Evolutionary conservation across 2,329 filamentous ascomycete genomes (phyloP), one percentile per base, ranked within the genome.

Genomic region (Pseudogymnoascus verrucosus): DNA sequence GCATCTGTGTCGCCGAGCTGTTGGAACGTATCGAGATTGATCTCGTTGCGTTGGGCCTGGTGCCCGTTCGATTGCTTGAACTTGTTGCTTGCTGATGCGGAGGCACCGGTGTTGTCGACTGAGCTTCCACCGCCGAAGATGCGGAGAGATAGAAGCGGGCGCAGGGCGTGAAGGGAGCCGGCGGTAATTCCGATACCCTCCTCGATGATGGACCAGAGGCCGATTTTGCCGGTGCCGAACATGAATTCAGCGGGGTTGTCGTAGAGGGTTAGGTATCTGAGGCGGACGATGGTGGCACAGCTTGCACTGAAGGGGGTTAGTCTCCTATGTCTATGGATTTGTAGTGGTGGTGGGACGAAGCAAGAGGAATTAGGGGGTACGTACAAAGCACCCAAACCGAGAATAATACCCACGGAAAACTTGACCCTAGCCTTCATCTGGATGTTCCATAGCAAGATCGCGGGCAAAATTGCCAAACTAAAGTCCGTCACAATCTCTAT

Each of bases 151-250:
- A 80, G 73, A 6, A 81, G 69, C 1, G 79, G 79, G 0, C 79
- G 78, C 1, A 81, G 74, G 3, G 78, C 76, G 6, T 78, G 77
- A 39, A 79, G 71, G 6, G 78, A 80, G 2, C 78, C 79, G 11
- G 80, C 79, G 6, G 78, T 74, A 65, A 83, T 80, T 16, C 80
- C 80, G 16, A 78, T 79, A 8, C 78, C 80, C 36, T 79, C 78
- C 65, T 81, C 80, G 23, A 80, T 74, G 34, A 80, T 75, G 3
- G 78, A 78, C 78, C 78, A 81, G 61, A 78, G 72, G 0, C 75
- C 76, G 37, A 79, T 78, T 54, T 76, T 74, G 37, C 76, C 76
- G 7, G 76, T 74, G 62, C 71, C 69, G 68, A 71, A 77, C 69
- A 78, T 74, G 67, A 75, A 78, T 61, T 79, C 75, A 10, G 67